Percentiles rank a stretch among this genome's conserved stretches.
Conservation (phyloP, 208 protist genomes). For the Leishmania amazonensis region DNA sequence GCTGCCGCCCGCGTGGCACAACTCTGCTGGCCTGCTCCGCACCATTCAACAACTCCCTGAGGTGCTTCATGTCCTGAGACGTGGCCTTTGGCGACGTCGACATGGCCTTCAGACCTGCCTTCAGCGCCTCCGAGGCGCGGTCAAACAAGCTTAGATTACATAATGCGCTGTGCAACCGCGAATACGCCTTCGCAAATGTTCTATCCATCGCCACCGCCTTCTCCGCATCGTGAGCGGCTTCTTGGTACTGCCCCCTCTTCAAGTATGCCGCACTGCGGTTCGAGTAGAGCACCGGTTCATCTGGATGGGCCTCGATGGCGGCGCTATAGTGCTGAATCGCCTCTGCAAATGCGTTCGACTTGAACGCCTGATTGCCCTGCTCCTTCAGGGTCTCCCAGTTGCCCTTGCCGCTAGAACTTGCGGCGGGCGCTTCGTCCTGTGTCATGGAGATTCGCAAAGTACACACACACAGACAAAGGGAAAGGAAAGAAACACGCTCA, state of each 20-base stretch:
- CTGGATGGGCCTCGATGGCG: conserved; percentile 71
- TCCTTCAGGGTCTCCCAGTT: conserved; percentile 76
- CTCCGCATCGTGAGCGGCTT: conserved; percentile 67
- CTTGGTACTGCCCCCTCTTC: conserved; percentile 51
- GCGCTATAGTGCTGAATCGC: conserved; percentile 86
- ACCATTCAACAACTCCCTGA: conserved; percentile 45
- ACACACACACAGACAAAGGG: not conserved
- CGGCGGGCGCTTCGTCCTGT: conserved; percentile 9
- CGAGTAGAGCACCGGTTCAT: conserved; percentile 87
- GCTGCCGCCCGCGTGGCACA: conserved; percentile 30
- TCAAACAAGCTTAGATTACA: conserved; percentile 72
- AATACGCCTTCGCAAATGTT: conserved; percentile 86
- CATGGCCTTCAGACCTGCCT: conserved; percentile 20
- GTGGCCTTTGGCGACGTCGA: conserved; percentile 21
- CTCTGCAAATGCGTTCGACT: conserved; percentile 65
- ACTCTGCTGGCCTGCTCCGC: conserved; percentile 56
- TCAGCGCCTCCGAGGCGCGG: conserved; percentile 51
- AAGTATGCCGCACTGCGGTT: conserved; percentile 93
- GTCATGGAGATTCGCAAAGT: conserved; percentile 14
- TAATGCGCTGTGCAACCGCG: conserved; percentile 82
- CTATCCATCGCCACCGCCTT: conserved; percentile 77
- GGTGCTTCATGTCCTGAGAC: conserved; percentile 47
- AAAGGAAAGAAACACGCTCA: not conserved
- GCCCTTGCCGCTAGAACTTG: conserved; percentile 6
- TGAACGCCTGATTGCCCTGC: conserved; percentile 92